A percentile compares a stretch with the other conserved stretches of the same genome.
Conservation (phyloP, 176 grass and related monocot genomes). For the Canna indica region DNA sequence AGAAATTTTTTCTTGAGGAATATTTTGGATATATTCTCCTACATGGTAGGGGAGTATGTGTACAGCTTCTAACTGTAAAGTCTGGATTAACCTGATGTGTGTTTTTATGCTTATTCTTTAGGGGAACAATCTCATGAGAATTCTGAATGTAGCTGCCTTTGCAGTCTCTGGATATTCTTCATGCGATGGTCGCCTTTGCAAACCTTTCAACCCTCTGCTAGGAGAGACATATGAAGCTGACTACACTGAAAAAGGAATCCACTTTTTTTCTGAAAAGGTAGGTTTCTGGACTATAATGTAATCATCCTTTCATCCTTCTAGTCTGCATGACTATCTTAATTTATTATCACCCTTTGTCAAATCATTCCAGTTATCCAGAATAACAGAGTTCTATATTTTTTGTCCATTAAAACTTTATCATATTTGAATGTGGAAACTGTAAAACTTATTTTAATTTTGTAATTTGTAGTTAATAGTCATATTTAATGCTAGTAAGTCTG, state of each 20-base stretch:
- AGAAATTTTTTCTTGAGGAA: too few relatives aligned
- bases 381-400: background rate
- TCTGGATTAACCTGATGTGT: background rate
- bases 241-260: constrained; percentile 43
- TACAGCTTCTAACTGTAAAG: background rate
- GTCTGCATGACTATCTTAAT: background rate
- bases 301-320: background rate
- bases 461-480: too few relatives aligned
- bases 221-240: constrained; percentile 57
- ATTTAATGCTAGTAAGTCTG: too few relatives aligned
- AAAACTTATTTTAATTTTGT: too few relatives aligned
- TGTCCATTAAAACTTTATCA: too few relatives aligned
- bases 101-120: constrained; percentile 13
- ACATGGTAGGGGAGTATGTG: background rate
- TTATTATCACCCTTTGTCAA: background rate
- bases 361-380: background rate
- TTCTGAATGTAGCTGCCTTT: constrained; percentile 49
- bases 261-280: constrained; percentile 50
- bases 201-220: constrained; percentile 51
- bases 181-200: constrained; percentile 37
- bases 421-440: too few relatives aligned
- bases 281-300: background rate
- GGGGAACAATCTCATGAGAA: constrained; percentile 53
- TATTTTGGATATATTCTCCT: too few relatives aligned
- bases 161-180: constrained; percentile 52